These are phyloP conservation scores for Grammothele lineata DNA, from an alignment of 768 basidiomycete genomes.

Conservation along the genomic window DNA sequence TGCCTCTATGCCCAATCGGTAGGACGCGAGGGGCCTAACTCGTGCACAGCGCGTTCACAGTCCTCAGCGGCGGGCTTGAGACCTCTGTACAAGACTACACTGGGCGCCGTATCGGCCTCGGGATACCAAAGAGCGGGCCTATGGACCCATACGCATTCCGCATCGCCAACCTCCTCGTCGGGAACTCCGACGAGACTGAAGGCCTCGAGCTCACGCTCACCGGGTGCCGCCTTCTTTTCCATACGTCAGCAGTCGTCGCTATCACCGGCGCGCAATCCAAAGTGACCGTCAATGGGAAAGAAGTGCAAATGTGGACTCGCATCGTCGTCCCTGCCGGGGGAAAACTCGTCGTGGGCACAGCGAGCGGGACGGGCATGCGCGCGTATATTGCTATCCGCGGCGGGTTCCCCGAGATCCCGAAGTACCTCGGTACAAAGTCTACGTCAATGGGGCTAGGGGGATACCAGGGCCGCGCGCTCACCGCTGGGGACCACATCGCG, in stretches of 20 bases:
- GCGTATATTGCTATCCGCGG: slow-evolving; percentile 54
- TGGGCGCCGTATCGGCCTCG: slow-evolving; percentile 47
- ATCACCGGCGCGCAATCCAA: slow-evolving; percentile 48
- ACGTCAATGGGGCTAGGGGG: slow-evolving; percentile 61
- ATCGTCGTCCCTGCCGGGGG: slow-evolving; percentile 41
- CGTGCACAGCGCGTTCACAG: slow-evolving; percentile 41
- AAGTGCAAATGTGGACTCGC: slow-evolving; percentile 44
- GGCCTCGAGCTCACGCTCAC: slow-evolving; percentile 51
- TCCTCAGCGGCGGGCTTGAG: slow-evolving; percentile 52
- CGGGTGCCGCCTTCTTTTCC: slow-evolving; percentile 48
- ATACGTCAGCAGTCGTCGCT: slow-evolving; percentile 43
- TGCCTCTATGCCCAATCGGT: slow-evolving; percentile 9
- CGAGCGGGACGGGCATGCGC: slow-evolving; percentile 40
- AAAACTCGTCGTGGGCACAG: slow-evolving; percentile 37
- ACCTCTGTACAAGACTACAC: slow-evolving; percentile 57
- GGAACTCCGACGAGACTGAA: slow-evolving; percentile 47
- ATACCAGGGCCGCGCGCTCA: slow-evolving; percentile 54
- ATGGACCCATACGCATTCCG: slow-evolving; percentile 58
- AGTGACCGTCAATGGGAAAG: slow-evolving; percentile 38
- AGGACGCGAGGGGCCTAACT: background rate
- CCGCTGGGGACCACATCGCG: slow-evolving; percentile 46
- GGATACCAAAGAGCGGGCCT: slow-evolving; percentile 60
- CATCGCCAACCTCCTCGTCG: slow-evolving; percentile 54
- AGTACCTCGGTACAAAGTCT: slow-evolving; percentile 60
- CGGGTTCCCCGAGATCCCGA: slow-evolving; percentile 53